Evolutionary conservation across 768 basidiomycete genomes (phyloP).

Genomic region (Leccinum aurantiacum): DNA sequence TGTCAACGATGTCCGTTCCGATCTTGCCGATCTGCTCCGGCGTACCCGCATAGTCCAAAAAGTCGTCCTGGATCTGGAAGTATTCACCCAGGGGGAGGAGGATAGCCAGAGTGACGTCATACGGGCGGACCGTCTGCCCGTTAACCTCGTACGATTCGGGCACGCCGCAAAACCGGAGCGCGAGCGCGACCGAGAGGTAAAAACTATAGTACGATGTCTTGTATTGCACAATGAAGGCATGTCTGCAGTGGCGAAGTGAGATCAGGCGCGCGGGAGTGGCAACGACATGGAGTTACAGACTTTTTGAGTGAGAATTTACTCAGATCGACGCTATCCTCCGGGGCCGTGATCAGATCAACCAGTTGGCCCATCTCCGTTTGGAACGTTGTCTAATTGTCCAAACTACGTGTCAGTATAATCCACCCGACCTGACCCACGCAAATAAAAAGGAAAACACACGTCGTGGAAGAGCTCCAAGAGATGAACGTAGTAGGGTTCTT

Average conservation of each 20-base stretch:
- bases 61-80: constrained; percentile 99
- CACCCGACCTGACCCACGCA: not conserved
- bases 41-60: constrained; percentile 87
- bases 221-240: constrained; percentile 91
- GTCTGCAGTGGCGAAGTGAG: constrained; percentile 43
- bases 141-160: constrained; percentile 47
- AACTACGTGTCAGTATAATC: not conserved
- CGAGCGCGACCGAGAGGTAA: constrained; percentile 96
- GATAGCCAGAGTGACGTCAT: constrained; percentile 74
- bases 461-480: constrained; percentile 92
- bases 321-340: constrained; percentile 86
- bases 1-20: constrained; percentile 97
- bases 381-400: constrained; percentile 52
- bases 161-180: constrained; percentile 75
- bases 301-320: constrained; percentile 84
- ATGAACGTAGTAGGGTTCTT: constrained; percentile 81
- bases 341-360: constrained; percentile 93
- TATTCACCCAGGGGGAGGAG: constrained; percentile 94
- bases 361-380: constrained; percentile 97
- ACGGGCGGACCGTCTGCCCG: constrained; percentile 52
- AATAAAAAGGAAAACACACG: constrained; percentile 36
- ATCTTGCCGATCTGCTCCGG: constrained; percentile 95
- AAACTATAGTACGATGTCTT: constrained; percentile 99
- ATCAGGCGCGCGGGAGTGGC: not conserved
- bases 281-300: constrained; percentile 23